These are phyloP conservation scores for Metschnikowia noctiluminum DNA, from an alignment of 805 yeast species.

Conservation along the genomic window DNA sequence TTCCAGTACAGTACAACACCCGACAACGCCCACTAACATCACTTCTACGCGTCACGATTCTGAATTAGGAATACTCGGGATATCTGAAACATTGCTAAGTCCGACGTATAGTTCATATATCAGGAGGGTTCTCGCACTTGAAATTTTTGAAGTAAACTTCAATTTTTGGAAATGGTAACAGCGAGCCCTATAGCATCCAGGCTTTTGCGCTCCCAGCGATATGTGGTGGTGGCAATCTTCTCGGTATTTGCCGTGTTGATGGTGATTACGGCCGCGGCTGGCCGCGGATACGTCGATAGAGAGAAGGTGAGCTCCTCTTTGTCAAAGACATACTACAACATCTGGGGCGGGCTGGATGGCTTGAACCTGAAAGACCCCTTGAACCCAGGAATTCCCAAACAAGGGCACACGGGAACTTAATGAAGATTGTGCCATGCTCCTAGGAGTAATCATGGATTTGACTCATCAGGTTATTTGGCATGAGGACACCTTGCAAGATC, in stretches of 20 bases:
- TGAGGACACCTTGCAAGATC: no score
- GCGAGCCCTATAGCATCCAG: constrained; percentile 21
- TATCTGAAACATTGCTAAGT: no score
- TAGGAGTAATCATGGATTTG: no score
- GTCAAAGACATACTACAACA: constrained; percentile 2
- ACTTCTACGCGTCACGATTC: no score
- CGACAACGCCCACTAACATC: no score
- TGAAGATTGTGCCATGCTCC: no score
- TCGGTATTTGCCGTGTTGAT: constrained; percentile 24
- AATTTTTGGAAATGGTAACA: constrained; percentile 1
- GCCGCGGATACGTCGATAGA: constrained; percentile 22
- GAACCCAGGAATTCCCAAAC: background rate
- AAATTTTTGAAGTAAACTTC: background rate
- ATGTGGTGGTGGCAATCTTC: constrained; percentile 23
- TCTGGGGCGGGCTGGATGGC: constrained; percentile 4
- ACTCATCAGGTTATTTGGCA: no score
- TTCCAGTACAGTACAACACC: no score
- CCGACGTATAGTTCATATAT: no score
- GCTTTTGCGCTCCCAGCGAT: constrained; percentile 32
- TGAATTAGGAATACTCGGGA: no score
- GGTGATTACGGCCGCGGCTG: constrained; percentile 27
- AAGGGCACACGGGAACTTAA: background rate
- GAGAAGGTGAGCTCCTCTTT: constrained; percentile 1
- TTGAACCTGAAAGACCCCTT: no score
- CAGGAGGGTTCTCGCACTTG: no score